Percentiles rank a stretch among this genome's conserved stretches.
Evolutionary conservation across 2,329 filamentous ascomycete genomes (phyloP).

Genomic region (Paecilomyces sp.): DNA sequence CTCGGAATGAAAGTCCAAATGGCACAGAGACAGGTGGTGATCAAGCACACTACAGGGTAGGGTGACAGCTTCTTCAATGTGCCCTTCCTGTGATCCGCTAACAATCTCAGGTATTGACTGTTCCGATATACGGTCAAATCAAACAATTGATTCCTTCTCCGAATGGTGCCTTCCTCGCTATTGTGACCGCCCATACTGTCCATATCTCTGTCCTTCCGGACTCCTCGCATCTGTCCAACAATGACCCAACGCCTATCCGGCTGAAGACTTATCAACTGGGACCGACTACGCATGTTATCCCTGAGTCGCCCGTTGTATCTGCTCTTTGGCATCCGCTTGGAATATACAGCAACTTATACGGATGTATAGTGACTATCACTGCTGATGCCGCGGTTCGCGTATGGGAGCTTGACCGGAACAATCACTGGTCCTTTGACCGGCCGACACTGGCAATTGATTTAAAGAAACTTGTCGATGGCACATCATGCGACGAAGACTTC

Average conservation of each 20-base stretch:
- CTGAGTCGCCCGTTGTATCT: conserved; percentile 71
- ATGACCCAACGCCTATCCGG: conserved; percentile 63
- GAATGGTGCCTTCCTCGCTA: conserved; percentile 70
- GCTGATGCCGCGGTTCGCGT: conserved; percentile 79
- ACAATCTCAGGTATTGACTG: conserved; percentile 59
- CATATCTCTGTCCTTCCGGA: conserved; percentile 84
- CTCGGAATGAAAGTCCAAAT: conserved; percentile 13
- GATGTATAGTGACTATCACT: conserved; percentile 80
- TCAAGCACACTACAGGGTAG: conserved; percentile 21
- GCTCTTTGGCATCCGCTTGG: conserved; percentile 91
- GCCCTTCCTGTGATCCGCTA: not conserved
- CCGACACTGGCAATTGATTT: conserved; percentile 80
- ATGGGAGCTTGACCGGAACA: conserved; percentile 80
- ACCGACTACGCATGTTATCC: conserved; percentile 83
- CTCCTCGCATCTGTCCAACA: conserved; percentile 63
- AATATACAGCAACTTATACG: conserved; percentile 55
- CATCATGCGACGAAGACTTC: conserved; percentile 75
- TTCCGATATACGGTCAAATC: conserved; percentile 73
- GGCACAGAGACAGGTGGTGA: conserved; percentile 15
- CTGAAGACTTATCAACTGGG: conserved; percentile 87
- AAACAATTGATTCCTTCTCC: conserved; percentile 80
- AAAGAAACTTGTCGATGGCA: conserved; percentile 80
- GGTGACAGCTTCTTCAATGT: not conserved
- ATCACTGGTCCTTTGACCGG: conserved; percentile 80
- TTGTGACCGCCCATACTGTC: conserved; percentile 79